These are phyloP conservation scores for Leptographium procerum DNA, from an alignment of 2,329 filamentous ascomycete species.

Conservation along the genomic window DNA sequence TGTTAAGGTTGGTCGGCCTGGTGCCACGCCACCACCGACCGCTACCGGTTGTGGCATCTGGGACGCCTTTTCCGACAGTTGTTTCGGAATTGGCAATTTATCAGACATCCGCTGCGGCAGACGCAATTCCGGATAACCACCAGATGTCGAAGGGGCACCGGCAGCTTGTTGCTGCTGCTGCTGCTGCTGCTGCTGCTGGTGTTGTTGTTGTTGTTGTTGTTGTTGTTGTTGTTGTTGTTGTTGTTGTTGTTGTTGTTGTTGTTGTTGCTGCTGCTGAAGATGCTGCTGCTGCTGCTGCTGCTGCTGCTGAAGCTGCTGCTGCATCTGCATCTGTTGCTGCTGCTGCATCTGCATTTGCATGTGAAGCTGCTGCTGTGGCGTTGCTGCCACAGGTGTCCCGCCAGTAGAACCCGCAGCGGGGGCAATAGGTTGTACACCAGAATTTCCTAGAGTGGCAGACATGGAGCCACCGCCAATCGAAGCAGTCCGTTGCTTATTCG, in stretches of 20 bases:
- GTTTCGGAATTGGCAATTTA: conserved; percentile 77
- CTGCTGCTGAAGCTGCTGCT: conserved; percentile 50
- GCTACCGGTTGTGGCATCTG: conserved; percentile 62
- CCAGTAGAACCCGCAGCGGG: neutral
- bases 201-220: conserved; percentile 17
- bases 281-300: conserved; percentile 65
- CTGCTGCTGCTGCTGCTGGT: conserved; percentile 9
- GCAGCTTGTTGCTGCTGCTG: conserved; percentile 11
- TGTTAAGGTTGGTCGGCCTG: conserved; percentile 70
- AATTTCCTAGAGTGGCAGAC: conserved; percentile 3
- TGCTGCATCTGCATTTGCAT: conserved; percentile 6
- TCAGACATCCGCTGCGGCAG: conserved; percentile 28
- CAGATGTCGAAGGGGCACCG: conserved; percentile 8
- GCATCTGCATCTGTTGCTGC: conserved; percentile 14
- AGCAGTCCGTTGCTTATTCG: conserved; percentile 27
- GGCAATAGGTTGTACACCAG: conserved; percentile 3
- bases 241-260: conserved; percentile 14
- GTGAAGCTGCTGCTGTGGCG: conserved; percentile 7
- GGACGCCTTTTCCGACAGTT: conserved; percentile 55
- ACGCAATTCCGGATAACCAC: conserved; percentile 2
- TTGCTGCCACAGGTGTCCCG: neutral
- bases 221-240: neutral
- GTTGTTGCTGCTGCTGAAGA: neutral
- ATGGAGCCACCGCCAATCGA: conserved; percentile 8
- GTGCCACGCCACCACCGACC: conserved; percentile 49